phyloP scores from a whole-genome alignment of 768 basidiomycete genomes.

The Boletus reticuloceps region DNA sequence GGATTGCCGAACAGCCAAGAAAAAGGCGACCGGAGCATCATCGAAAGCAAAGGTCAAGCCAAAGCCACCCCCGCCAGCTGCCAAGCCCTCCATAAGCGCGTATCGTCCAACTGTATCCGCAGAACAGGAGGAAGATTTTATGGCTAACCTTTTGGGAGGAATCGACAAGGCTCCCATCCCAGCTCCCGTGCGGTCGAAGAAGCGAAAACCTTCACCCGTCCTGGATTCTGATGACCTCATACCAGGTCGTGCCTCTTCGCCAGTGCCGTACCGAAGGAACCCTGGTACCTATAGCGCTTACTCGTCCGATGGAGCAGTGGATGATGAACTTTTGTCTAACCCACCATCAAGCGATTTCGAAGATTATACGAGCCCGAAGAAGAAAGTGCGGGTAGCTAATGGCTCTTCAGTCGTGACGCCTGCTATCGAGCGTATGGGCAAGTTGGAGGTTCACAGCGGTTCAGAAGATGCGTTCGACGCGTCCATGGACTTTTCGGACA shows the following conservation, averaged over 20 bases:
- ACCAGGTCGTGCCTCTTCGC: constrained; percentile 37
- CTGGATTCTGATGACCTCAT: constrained; percentile 35
- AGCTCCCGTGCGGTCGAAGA: constrained; percentile 42
- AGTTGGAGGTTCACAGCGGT: constrained; percentile 56
- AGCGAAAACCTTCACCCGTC: constrained; percentile 64
- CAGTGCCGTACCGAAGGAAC: constrained; percentile 35
- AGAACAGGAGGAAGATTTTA: constrained; percentile 85
- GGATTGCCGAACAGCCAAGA: constrained; percentile 26
- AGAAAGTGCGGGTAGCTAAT: constrained; percentile 49
- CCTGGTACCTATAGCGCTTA: constrained; percentile 31
- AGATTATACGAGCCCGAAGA: constrained; percentile 69
- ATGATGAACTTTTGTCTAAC: constrained; percentile 23
- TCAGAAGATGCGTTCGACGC: constrained; percentile 49
- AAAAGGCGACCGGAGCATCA: constrained; percentile 16
- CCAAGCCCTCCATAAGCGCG: constrained; percentile 65
- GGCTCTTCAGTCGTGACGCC: constrained; percentile 47
- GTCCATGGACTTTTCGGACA: constrained; percentile 53
- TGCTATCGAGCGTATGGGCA: constrained; percentile 54
- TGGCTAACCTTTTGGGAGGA: constrained; percentile 74
- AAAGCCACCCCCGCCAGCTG: constrained; percentile 48
- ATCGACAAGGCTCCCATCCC: constrained; percentile 55
- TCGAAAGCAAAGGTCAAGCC: constrained; percentile 38
- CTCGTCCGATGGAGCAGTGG: constrained; percentile 36
- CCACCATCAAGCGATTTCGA: constrained; percentile 50
- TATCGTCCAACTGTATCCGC: constrained; percentile 77